Conservation (phyloP, 179 eudicot species). For the Corrigiola litoralis region DNA sequence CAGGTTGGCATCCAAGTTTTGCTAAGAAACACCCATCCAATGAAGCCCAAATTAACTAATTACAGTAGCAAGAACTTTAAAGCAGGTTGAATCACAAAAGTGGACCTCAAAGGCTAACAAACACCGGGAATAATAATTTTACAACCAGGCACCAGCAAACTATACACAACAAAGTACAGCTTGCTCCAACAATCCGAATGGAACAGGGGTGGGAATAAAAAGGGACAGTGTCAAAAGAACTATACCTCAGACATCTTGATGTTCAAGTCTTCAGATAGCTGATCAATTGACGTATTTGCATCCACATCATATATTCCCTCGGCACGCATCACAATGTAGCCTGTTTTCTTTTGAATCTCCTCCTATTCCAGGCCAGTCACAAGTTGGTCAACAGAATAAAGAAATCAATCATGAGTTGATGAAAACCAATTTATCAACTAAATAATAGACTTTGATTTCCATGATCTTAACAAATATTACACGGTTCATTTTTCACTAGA, state of each 20-base stretch:
- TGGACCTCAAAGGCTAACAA: neutral
- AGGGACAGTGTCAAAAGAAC: neutral
- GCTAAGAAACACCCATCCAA: neutral
- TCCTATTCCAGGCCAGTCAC: slow-evolving; percentile 42
- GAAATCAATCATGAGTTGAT: neutral
- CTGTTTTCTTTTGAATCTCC: slow-evolving; percentile 94
- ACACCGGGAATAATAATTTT: neutral
- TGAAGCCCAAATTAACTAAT: neutral
- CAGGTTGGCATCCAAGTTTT: neutral
- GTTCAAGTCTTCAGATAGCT: slow-evolving; percentile 86
- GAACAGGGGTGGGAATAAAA: neutral
- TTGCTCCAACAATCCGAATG: neutral
- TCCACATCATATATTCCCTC: slow-evolving; percentile 96
- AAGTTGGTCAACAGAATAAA: neutral
- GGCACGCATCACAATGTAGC: slow-evolving; percentile 92
- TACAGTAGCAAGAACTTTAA: neutral
- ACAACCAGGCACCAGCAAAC: neutral
- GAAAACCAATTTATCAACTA: no score
- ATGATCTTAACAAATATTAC: no score
- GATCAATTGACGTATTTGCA: slow-evolving; percentile 96
- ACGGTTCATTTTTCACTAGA: no score
- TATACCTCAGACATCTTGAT: slow-evolving; percentile 88
- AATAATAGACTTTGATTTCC: no score
- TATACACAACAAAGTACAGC: neutral
- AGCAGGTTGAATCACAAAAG: neutral